Evolutionary conservation across 805 yeast genomes (phyloP), one percentile per base, ranked within the genome.

Genomic region (Myxozyma vanderwaltii): DNA sequence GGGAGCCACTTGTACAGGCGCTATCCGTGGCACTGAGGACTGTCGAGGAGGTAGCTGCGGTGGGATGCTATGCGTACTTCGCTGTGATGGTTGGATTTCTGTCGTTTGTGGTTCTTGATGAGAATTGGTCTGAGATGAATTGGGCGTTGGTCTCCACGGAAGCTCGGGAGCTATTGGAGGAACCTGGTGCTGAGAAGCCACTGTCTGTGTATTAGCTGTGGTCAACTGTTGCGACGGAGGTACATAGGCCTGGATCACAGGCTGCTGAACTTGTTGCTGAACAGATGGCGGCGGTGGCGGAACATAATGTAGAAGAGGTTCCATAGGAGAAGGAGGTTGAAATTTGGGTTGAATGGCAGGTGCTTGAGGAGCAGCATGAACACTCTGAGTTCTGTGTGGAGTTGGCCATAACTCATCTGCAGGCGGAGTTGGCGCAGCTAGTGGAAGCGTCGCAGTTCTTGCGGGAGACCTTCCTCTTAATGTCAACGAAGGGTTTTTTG

Each of bases 31-130:
- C 3, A 24, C n/a, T 4, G 44, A 41, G 4, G 17, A 51, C 29
- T 53, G 52, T 21, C 51, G 51, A 7, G 52, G 52, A 4, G 52
- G 52, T n/a, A 36, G 43, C n/a, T 48, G 41, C 1, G 43, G 52
- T 2, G 51, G 51, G 8, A n/a, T 6, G 27, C 31, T 44, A 2
- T 33, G 17, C 10, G 35, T 27, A 15, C n/a, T 7, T 12, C 21
- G 35, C 4, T 17, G 40, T 48, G 43, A 24, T 7, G 29, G 26
- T 23, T 24, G n/a, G 46, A n/a, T 19, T 15, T 24, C n/a, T 7
- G 24, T 29, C 1, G 31, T 12, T 29, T 21, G 47, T 15, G 29
- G 5, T 13, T 19, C 23, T 15, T 21, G 47, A 21, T 43, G 27
- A 21, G 47, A 19, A 17, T 7, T 10, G 27, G 47, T 21, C 7